Evolutionary conservation across 129 eudicot species (phyloP).

Genomic region (Gnaphalium uliginosum): DNA sequence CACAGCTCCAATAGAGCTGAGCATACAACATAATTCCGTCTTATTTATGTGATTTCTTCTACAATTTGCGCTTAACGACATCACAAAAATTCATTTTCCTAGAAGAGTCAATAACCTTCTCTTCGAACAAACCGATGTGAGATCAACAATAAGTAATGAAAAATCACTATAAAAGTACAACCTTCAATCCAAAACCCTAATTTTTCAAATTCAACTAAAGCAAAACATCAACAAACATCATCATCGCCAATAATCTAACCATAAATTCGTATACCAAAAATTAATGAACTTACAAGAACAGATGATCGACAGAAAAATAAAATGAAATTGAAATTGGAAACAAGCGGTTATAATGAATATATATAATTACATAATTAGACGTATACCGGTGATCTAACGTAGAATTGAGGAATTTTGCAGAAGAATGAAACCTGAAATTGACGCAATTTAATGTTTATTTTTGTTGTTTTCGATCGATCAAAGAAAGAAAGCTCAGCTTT

Average conservation of each 20-base stretch:
- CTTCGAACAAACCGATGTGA: slow-evolving; percentile 3
- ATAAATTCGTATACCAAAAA: background rate
- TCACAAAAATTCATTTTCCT: background rate
- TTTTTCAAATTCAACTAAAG: slow-evolving; percentile 5
- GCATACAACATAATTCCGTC: background rate
- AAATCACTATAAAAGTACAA: background rate
- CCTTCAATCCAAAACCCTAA: slow-evolving; percentile 3
- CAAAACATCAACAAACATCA: background rate
- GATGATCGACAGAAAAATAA: slow-evolving; percentile 6
- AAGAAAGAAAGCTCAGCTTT: slow-evolving; percentile 2
- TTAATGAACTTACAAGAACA: background rate
- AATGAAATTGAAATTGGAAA: background rate
- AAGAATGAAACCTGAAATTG: background rate
- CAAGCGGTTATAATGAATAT: background rate
- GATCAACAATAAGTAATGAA: background rate
- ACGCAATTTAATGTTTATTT: background rate
- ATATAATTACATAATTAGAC: background rate
- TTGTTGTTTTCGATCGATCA: background rate
- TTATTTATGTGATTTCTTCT: too few species aligned
- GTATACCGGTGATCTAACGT: background rate
- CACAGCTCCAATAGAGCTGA: background rate
- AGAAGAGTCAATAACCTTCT: background rate
- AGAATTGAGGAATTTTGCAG: slow-evolving; percentile 6
- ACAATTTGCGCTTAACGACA: background rate
- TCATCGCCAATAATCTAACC: background rate